Base-by-base conservation (phyloP, 257 asterid species). In the Solanum ossicruentum region DNA sequence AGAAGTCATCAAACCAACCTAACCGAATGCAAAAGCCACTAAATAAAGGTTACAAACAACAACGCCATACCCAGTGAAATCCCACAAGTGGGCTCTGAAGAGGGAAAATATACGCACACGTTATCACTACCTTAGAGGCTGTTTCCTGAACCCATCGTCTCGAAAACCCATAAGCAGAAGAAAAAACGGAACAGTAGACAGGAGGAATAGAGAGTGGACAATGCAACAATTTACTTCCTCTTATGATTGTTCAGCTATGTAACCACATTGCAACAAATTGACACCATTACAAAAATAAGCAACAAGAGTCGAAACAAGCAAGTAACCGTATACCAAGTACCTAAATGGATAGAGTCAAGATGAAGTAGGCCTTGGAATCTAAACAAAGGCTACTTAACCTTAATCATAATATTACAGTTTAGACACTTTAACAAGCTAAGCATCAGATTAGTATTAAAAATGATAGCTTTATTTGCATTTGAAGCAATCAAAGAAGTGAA, bases 401-500 rank as follows among this genome's bases (percentile, higher is more conserved):
- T 78, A 60, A 60, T n/a, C 49, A 52, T 28, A 78, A 78, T 78
- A 78, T 15, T 28, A 26, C 66, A 52, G 26, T 52, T 78, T 78
- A 52, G 28, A 18, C 7, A 28, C 49, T 78, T 43, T 61, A 36
- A 83, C 66, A 72, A 89, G 84, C 80, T 75, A 87, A 77, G 83
- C 87, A 81, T 83, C 81, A 84, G 82, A 86, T 80, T 86, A 85
- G 83, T 89, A 71, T 81, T 65, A 72, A 88, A 88, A 91, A 88
- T 39, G 90, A 88, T 87, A 84, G 90, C 91, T 93, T 92, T 87
- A 81, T 87, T 87, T 43, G 88, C 83, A 23, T 84, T 57, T 56
- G 81, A 92, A 94, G 97, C 95, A 92, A 93, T 85, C 80, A 80
- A 83, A 87, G 81, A 90, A 92, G 93, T 87, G 72, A 84, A 81